Conservation (phyloP, 345 rosid genomes). For the Brassica juncea region DNA sequence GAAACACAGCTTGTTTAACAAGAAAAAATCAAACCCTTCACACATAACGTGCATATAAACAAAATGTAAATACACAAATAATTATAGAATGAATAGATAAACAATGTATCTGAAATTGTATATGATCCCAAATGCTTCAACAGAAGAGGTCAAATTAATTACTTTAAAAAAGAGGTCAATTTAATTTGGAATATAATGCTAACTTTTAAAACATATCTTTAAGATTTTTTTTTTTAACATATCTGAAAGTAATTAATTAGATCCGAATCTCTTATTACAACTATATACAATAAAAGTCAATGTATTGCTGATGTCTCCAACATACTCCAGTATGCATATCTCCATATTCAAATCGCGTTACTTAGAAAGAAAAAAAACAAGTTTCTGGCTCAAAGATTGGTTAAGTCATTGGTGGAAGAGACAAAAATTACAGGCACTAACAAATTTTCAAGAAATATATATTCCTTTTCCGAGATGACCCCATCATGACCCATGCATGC, state of each 20-base stretch:
- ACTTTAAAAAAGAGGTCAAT: no score
- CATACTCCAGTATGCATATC: neutral
- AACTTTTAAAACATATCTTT: neutral
- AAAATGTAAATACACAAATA: neutral
- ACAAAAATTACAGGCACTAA: neutral
- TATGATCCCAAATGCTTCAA: neutral
- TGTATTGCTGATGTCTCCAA: neutral
- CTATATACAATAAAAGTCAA: slow-evolving; percentile 13
- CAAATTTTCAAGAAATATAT: neutral
- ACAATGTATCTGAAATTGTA: neutral
- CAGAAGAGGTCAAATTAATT: neutral
- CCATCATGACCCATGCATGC: slow-evolving; percentile 11
- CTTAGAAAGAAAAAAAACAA: neutral
- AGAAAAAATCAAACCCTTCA: neutral
- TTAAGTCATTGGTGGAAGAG: slow-evolving; percentile 6
- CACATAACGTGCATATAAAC: neutral
- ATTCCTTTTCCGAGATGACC: slow-evolving; percentile 4
- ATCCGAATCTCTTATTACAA: neutral
- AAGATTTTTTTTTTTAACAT: neutral
- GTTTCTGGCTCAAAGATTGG: neutral
- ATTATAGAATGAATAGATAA: neutral
- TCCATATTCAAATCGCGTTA: neutral
- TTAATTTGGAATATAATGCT: neutral
- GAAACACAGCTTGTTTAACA: neutral
- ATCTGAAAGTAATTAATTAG: neutral